A percentile compares a stretch with the other conserved stretches of the same genome.
These are phyloP conservation scores for Mortierella claussenii DNA, from an alignment of 192 early-diverging fungal genomes.

Conservation along the genomic window DNA sequence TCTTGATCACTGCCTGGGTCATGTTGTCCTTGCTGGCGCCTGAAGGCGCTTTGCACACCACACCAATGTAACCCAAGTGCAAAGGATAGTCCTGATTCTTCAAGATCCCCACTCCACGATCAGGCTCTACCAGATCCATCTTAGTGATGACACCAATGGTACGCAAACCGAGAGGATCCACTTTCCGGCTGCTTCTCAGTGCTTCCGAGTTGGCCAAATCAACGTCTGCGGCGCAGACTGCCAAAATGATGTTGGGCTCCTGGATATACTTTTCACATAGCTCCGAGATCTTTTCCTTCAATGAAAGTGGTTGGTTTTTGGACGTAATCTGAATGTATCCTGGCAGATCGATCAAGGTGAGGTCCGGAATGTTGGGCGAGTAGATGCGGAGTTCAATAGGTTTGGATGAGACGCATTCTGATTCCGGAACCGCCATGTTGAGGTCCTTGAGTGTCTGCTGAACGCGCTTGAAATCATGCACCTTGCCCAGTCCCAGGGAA, in stretches of 20 bases:
- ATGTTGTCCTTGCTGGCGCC: conserved; percentile 55
- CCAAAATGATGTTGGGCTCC: conserved; percentile 86
- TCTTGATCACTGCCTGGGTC: conserved; percentile 62
- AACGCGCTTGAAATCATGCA: conserved; percentile 88
- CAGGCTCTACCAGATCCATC: conserved; percentile 88
- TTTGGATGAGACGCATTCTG: conserved; percentile 88
- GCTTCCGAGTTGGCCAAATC: conserved; percentile 90
- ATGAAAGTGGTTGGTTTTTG: conserved; percentile 79
- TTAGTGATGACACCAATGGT: conserved; percentile 91
- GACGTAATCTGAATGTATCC: conserved; percentile 90
- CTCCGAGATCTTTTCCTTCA: conserved; percentile 84
- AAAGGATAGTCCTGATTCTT: conserved; percentile 94
- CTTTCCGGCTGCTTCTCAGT: conserved; percentile 78
- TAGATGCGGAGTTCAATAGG: conserved; percentile 88
- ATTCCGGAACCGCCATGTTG: conserved; percentile 93
- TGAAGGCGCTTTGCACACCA: conserved; percentile 82
- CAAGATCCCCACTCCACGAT: conserved; percentile 80
- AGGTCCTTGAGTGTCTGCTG: conserved; percentile 94
- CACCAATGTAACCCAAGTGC: conserved; percentile 95
- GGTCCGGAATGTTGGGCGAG: conserved; percentile 85
- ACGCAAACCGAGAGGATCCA: conserved; percentile 80
- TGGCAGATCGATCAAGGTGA: conserved; percentile 86
- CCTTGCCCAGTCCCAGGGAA: conserved; percentile 85
- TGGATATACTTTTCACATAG: conserved; percentile 86
- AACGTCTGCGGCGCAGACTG: conserved; percentile 86